phyloP scores from a whole-genome alignment of 306 rosid species.

The Prunus mira region DNA sequence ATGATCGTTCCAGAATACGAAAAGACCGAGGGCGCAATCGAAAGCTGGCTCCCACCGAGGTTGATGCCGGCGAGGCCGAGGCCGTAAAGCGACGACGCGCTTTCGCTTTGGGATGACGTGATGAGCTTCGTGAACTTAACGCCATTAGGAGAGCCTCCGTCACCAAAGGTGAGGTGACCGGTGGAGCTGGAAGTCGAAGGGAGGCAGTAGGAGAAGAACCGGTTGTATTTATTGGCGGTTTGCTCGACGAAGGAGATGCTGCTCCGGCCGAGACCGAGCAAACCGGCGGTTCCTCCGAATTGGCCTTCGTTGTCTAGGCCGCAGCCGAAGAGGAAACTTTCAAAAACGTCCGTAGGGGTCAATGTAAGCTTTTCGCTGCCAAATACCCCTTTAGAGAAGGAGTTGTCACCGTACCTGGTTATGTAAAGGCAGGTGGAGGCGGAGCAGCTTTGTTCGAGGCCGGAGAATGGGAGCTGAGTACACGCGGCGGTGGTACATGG shows the following conservation, averaged over 20 bases:
- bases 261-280: constrained; percentile 73
- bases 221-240: constrained; percentile 42
- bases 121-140: constrained; percentile 56
- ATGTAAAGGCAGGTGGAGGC: constrained; percentile 42
- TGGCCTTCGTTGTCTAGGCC: constrained; percentile 66
- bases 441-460: constrained; percentile 6
- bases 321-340: constrained; percentile 54
- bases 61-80: constrained; percentile 36
- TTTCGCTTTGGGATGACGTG: neutral
- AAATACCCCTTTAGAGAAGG: constrained; percentile 52
- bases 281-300: constrained; percentile 51
- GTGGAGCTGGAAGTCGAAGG: constrained; percentile 48
- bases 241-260: constrained; percentile 64
- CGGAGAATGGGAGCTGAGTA: neutral
- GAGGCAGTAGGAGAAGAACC: constrained; percentile 66
- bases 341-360: constrained; percentile 16
- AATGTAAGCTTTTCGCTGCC: constrained; percentile 43
- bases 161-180: constrained; percentile 48
- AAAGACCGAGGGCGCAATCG: constrained; percentile 26
- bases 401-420: constrained; percentile 44
- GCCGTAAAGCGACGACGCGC: constrained; percentile 40
- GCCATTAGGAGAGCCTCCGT: neutral
- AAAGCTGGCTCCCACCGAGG: constrained; percentile 32
- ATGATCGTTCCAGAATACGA: constrained; percentile 21
- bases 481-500: neutral